Base-by-base conservation (phyloP, 148 eudicot genomes). In the Fagopyrum homotropicum region DNA sequence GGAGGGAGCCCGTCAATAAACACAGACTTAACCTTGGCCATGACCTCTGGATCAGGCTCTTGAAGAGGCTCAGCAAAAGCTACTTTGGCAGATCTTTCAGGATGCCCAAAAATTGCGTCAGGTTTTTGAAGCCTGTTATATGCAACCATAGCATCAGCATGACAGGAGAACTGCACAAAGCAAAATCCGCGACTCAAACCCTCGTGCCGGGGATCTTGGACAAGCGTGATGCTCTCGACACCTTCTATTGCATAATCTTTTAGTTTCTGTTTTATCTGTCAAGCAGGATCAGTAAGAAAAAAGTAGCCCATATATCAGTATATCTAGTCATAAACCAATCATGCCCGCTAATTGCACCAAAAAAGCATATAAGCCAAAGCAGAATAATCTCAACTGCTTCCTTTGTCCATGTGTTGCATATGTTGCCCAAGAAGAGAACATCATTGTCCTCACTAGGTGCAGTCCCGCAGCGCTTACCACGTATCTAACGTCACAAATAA, bases 61-160 rank as follows among this genome's bases (percentile, higher is more conserved):
- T 88, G 90, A 69, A 92, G 81, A 61, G 98, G 96, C 83, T 92
- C 98, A 55, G 93, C 93, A 85, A 92, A 90, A 78, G 98, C 96
- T 69, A 92, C 91, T 79, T 90, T 92, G 59, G 85, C 98, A 54
- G 93, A 86, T 79, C 96, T 87, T 78, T 92, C 98, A 73, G 84
- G 61, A 78, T 89, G 97, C 75, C 98, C 98, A 84, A 92, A 90
- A 43, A 89, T 76, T 46, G 75, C 96, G 78, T 92, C 98, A 22
- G 90, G 89, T 81, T 89, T 90, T 59, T 92, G 98, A 76, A 92
- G 98, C 82, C 98, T 89, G 81, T 89, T 92, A 74, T 86, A 92
- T 9, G 98, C 98, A 79, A 63, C 69, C 93, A 89, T 90, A 46
- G 98, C 98, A 79, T 92, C 98, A 70, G 86, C 88, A 79, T 89